A percentile compares a stretch with the other conserved stretches of the same genome.
Conservation (phyloP, 176 grass and related monocot species). For the Otatea glauca region DNA sequence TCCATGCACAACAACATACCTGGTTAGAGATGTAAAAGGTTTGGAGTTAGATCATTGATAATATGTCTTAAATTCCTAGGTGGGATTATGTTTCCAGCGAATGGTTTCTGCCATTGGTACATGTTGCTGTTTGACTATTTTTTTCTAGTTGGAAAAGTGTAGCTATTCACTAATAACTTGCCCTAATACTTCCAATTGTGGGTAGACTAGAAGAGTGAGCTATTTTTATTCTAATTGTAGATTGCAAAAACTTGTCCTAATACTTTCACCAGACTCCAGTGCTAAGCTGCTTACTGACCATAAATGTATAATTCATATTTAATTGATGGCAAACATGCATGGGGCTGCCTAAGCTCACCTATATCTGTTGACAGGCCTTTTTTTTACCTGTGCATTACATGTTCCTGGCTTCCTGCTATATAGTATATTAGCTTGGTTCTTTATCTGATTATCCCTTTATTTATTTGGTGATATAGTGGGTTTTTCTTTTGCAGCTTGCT, state of each 20-base stretch:
- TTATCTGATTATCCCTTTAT: background rate
- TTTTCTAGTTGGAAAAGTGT: background rate
- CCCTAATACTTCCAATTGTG: background rate
- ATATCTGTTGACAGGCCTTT: background rate
- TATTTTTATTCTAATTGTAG: background rate
- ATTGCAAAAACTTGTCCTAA: background rate
- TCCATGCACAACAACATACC: background rate
- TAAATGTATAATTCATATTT: background rate
- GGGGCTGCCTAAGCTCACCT: background rate
- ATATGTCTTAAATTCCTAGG: background rate
- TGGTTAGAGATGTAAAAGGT: background rate
- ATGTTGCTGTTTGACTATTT: background rate
- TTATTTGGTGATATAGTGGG: background rate
- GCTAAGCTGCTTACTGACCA: background rate
- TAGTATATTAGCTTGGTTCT: background rate
- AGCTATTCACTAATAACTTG: background rate
- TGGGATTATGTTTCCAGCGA: background rate
- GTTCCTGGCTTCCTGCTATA: background rate
- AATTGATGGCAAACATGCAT: background rate
- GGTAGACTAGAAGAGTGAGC: background rate
- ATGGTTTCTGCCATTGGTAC: background rate
- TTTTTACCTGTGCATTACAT: background rate
- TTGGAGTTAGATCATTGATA: background rate
- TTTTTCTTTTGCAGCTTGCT: conserved; percentile 57
- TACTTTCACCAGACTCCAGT: background rate